Base-by-base conservation (phyloP, 2,329 filamentous ascomycete genomes). In the Xylaria sp. region DNA sequence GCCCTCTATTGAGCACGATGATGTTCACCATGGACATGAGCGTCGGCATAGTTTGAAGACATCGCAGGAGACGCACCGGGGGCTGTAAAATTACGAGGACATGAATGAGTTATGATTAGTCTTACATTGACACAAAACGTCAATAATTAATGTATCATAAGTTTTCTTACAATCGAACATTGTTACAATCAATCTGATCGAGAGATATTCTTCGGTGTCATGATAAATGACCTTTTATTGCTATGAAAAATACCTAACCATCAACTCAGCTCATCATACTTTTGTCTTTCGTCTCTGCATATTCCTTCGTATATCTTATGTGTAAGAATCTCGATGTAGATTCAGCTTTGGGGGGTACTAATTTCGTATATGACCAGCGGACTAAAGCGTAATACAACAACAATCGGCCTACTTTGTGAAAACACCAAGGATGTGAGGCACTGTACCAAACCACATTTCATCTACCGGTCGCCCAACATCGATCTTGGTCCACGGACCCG, bases 351-450 rank as follows among this genome's bases (percentile, higher is more conserved):
- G 40, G 2, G 16, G n/a, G n/a, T n/a, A n/a, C 5, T n/a, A 44
- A n/a, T 18, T 1, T 6, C 6, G n/a, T 47, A 47, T n/a, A 12
- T 47, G 44, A 9, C n/a, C 9, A 47, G 6, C 40, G 12, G 40
- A n/a, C 42, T 5, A 44, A 3, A 44, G n/a, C 16, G 42, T 42
- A 42, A 13, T 35, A 35, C 32, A 18, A 4, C 21, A 21, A n/a
- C 18, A 21, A 44, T 12, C 18, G 6, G 21, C n/a, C 51, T 75
- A 88, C 68, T 89, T 89, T 0, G 84, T 87, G 60, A 88, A 76
- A 0, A 84, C 82, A 2, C 87, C 87, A 21, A 84, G 69, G n/a
- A 86, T 75, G 60, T 88, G 86, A 29, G 86, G 87, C 16, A 86
- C 69, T 2, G 78, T 68, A 0, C 79, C 71, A 60, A 80, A 85